Conservation (phyloP, 306 rosid species). For the Ceratonia siliqua region DNA sequence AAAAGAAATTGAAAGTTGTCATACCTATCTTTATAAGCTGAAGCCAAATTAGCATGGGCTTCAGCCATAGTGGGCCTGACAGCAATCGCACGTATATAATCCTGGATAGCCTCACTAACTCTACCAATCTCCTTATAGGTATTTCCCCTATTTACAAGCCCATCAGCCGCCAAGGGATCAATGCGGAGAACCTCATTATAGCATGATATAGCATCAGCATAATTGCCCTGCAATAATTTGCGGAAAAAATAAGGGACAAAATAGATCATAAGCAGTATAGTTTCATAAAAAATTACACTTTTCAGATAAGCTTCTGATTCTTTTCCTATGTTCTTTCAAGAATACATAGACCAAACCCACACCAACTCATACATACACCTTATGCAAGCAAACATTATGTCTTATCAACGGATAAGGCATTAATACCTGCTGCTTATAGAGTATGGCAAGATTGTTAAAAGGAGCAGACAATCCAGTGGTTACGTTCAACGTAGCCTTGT, state of each 20-base stretch:
- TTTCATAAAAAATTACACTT: not conserved
- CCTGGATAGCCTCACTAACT: constrained; percentile 95
- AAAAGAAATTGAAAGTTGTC: not conserved
- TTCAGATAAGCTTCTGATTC: not conserved
- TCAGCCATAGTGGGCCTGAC: constrained; percentile 94
- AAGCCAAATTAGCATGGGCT: constrained; percentile 99
- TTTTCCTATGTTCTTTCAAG: not conserved
- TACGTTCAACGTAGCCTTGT: constrained; percentile 89
- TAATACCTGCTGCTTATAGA: constrained; percentile 76
- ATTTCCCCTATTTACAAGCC: constrained; percentile 98
- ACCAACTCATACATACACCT: not conserved
- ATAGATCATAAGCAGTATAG: not conserved
- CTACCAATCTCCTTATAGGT: constrained; percentile 97
- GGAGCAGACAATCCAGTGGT: constrained; percentile 88
- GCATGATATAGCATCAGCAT: constrained; percentile 95
- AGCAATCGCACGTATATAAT: constrained; percentile 74
- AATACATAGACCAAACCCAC: not conserved
- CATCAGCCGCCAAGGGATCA: constrained; percentile 98
- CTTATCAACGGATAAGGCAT: not conserved
- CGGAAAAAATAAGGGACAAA: not conserved
- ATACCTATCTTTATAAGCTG: constrained; percentile 97
- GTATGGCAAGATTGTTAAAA: constrained; percentile 74
- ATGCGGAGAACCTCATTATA: constrained; percentile 97
- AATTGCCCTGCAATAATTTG: constrained; percentile 70
- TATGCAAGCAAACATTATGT: not conserved